Percentiles rank a stretch among this genome's conserved stretches.
Conservation (phyloP, 148 eudicot genomes). For the Talinum fruticosum region DNA sequence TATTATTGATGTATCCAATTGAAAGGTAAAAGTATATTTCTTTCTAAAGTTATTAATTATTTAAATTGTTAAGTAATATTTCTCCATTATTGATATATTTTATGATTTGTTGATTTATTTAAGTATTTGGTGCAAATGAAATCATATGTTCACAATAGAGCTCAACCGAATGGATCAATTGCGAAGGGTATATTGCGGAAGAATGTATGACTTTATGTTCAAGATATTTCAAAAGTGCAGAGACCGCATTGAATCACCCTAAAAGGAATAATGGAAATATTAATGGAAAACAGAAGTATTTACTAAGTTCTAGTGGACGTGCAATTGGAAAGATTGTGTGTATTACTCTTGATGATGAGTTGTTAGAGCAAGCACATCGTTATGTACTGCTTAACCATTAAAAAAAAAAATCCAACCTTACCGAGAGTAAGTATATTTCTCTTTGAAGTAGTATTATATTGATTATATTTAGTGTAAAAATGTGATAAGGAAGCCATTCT, state of each 20-base stretch:
- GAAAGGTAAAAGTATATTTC: background rate
- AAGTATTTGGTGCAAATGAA: slow-evolving; percentile 2
- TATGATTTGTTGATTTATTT: background rate
- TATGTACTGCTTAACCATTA: background rate
- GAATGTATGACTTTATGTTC: slow-evolving; percentile 2
- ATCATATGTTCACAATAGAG: slow-evolving; percentile 9
- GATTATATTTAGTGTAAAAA: background rate
- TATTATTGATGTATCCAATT: background rate
- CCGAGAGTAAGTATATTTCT: background rate
- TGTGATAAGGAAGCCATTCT: background rate
- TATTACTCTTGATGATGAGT: background rate
- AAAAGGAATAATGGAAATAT: background rate
- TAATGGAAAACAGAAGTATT: background rate
- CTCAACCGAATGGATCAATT: background rate
- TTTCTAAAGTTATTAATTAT: background rate
- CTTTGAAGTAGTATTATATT: background rate
- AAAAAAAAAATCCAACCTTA: background rate
- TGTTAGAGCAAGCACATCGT: background rate
- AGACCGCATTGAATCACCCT: slow-evolving; percentile 4
- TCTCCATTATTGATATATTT: background rate
- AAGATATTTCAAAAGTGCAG: background rate
- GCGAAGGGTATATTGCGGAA: background rate
- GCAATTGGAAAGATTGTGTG: background rate
- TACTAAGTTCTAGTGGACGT: background rate
- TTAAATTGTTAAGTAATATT: background rate